phyloP scores from a whole-genome alignment of 2,329 filamentous ascomycete species.

The Pyricularia pennisetigena region DNA sequence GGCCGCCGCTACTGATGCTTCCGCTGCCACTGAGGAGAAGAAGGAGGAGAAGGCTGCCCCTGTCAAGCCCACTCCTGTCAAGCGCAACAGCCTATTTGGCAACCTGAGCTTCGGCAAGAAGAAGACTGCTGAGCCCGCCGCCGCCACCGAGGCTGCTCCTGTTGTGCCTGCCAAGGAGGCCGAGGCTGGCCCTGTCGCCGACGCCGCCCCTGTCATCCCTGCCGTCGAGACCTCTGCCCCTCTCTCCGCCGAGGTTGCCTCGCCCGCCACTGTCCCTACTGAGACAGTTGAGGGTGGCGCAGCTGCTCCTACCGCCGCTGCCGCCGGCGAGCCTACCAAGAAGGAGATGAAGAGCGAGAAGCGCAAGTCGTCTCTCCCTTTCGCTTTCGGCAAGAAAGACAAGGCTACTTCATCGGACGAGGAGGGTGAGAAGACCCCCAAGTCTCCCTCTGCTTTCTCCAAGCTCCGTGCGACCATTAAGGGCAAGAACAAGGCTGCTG shows the following conservation, averaged over 20 bases:
- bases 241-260: constrained; percentile 43
- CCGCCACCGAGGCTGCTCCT: constrained; percentile 29
- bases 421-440: constrained; percentile 46
- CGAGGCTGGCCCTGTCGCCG: constrained; percentile 32
- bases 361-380: constrained; percentile 69
- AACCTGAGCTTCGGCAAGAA: constrained; percentile 50
- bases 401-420: constrained; percentile 45
- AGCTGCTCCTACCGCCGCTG: constrained; percentile 23
- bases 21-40: not conserved
- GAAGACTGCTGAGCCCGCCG: constrained; percentile 35
- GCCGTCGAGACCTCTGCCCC: constrained; percentile 48
- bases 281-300: constrained; percentile 33
- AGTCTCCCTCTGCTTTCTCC: constrained; percentile 43
- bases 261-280: constrained; percentile 33
- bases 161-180: constrained; percentile 32
- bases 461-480: constrained; percentile 51
- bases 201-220: constrained; percentile 48
- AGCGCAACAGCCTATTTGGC: constrained; percentile 49
- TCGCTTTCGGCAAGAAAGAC: constrained; percentile 74
- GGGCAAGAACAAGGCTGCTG: constrained; percentile 26
- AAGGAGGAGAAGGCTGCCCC: constrained; percentile 18
- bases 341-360: constrained; percentile 63
- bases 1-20: constrained; percentile 9
- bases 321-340: constrained; percentile 48
- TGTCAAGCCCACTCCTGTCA: constrained; percentile 26